phyloP scores from a whole-genome alignment of 1,284 basidiomycete genomes.

The Bondarzewia mesenterica region DNA sequence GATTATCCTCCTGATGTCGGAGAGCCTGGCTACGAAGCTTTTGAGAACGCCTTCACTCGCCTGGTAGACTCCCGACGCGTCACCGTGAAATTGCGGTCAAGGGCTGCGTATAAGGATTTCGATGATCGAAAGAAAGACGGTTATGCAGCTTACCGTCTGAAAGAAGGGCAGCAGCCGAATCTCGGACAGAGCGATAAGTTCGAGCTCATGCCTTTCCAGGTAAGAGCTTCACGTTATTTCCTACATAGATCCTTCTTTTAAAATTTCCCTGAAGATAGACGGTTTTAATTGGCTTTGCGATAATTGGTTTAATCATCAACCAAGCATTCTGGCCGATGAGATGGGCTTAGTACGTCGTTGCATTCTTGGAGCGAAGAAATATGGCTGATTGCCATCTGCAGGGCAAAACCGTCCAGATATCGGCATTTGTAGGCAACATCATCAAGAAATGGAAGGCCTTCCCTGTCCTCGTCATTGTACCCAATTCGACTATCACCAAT shows the following conservation, averaged over 20 bases:
- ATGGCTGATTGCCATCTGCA: slow-evolving; percentile 22
- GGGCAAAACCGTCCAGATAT: slow-evolving; percentile 93
- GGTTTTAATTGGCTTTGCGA: slow-evolving; percentile 90
- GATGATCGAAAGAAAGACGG: slow-evolving; percentile 40
- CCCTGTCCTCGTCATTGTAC: slow-evolving; percentile 87
- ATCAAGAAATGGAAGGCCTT: slow-evolving; percentile 50
- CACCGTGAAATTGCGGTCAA: slow-evolving; percentile 43
- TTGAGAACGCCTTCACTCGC: slow-evolving; percentile 53
- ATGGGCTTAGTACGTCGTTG: slow-evolving; percentile 88
- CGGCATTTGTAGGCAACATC: slow-evolving; percentile 80
- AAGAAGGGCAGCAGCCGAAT: slow-evolving; percentile 40
- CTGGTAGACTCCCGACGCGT: slow-evolving; percentile 63
- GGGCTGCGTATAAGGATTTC: slow-evolving; percentile 28
- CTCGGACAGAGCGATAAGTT: slow-evolving; percentile 55
- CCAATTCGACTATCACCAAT: slow-evolving; percentile 89
- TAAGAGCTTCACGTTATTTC: slow-evolving; percentile 23
- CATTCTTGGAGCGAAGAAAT: no score
- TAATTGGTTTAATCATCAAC: slow-evolving; percentile 84
- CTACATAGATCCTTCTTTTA: not conserved
- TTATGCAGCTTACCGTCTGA: slow-evolving; percentile 36
- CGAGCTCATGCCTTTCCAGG: slow-evolving; percentile 83
- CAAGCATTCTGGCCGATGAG: slow-evolving; percentile 95
- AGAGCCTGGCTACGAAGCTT: slow-evolving; percentile 55
- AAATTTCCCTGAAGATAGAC: slow-evolving; percentile 49
- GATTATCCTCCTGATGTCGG: slow-evolving; percentile 72